phyloP scores from a whole-genome alignment of 352 stramenopile genomes.

The Phytopythium litorale region DNA sequence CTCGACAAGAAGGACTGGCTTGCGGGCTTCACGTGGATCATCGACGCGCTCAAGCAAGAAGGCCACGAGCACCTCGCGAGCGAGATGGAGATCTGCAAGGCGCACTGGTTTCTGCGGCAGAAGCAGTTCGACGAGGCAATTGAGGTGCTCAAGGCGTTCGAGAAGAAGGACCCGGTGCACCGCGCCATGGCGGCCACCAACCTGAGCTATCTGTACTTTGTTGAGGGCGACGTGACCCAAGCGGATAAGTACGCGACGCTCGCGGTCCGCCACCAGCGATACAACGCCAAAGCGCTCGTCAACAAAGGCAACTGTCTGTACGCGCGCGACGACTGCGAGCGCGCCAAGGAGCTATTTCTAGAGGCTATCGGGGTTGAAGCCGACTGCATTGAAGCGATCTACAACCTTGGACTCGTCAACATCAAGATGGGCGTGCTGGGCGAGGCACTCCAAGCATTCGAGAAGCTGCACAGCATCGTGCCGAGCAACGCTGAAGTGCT shows the following conservation, averaged over 20 bases:
- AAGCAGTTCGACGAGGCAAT: constrained; percentile 94
- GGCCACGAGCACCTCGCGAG: constrained; percentile 89
- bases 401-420: constrained; percentile 93
- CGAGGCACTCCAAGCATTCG: constrained; percentile 94
- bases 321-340: constrained; percentile 90
- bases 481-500: constrained; percentile 91
- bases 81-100: constrained; percentile 90
- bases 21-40: constrained; percentile 93
- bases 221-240: constrained; percentile 89
- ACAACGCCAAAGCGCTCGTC: constrained; percentile 96
- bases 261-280: constrained; percentile 91
- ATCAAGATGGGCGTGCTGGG: constrained; percentile 86
- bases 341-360: constrained; percentile 94
- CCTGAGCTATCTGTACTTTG: constrained; percentile 96
- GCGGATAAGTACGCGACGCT: constrained; percentile 92
- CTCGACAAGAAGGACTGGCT: constrained; percentile 93
- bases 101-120: constrained; percentile 88
- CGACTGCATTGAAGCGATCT: constrained; percentile 95
- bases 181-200: constrained; percentile 95
- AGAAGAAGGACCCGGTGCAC: constrained; percentile 93
- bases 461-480: constrained; percentile 96
- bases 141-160: constrained; percentile 92
- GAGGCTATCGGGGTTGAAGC: constrained; percentile 94
- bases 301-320: constrained; percentile 98
- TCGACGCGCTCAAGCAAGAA: constrained; percentile 89